Base-by-base conservation (phyloP, 2,329 filamentous ascomycete species). In the Fusarium compactum region DNA sequence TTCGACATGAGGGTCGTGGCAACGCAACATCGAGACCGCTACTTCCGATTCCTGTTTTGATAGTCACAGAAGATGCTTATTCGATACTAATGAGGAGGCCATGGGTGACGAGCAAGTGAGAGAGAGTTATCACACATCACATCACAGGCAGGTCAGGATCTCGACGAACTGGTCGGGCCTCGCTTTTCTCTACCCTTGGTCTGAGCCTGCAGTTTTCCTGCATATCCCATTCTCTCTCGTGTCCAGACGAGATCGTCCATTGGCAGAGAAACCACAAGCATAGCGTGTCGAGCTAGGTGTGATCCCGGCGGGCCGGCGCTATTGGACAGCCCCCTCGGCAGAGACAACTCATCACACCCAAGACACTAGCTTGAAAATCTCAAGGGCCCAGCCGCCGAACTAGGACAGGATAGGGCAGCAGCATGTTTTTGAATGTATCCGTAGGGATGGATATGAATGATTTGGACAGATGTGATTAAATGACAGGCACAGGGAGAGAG, bases 311-410 rank as follows among this genome's bases (percentile, higher is more conserved):
- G 47, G 60, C 71, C 58, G 65, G 71, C 72, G 67, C 74, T 68
- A 81, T 81, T 81, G 80, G 80, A 66, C 71, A 77, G 72, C 70
- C 40, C 45, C 45, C 27, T 74, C 79, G 74, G 79, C 78, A 80
- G 57, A 79, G 80, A 79, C 80, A 81, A 71, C 79, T 77, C 80
- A 81, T 81, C 80, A 80, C 58, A 66, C 68, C 43, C 29, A 52
- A 64, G 55, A 43, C 55, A 61, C 66, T 69, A 69, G 65, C 66
- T 38, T 66, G 55, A 54, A 53, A 69, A 69, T 52, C 64, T 59
- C 32, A 59, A 61, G 63, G 63, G 44, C 51, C 56, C 62, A 70
- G 67, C 67, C 55, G 62, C 62, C 50, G 29, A 41, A 32, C 45
- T 40, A 25, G 40, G 46, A 56, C 44, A 20, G n/a, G 50, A 29